These are phyloP conservation scores for Saccharomyces hybrid DNA, from an alignment of 1,139 yeast species.

Conservation along the genomic window DNA sequence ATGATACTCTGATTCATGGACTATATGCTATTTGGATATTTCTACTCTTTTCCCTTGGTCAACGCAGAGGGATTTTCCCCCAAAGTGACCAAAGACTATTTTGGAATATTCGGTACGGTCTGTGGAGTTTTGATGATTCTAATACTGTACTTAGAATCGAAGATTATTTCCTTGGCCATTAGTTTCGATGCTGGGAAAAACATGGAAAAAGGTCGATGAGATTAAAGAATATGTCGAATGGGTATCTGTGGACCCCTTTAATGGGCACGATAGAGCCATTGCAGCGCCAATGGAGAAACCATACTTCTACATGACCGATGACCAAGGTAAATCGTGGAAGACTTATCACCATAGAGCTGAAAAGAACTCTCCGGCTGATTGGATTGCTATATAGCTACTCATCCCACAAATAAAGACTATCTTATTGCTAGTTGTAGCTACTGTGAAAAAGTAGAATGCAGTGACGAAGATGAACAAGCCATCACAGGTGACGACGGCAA, in stretches of 20 bases:
- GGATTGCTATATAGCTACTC: background rate
- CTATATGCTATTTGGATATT: slow-evolving; percentile 1
- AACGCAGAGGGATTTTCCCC: slow-evolving; percentile 14
- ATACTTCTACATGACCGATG: slow-evolving; percentile 19
- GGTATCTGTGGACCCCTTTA: slow-evolving; percentile 14
- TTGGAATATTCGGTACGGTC: slow-evolving; percentile 2
- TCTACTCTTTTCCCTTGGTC: background rate
- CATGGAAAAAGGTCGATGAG: slow-evolving; percentile 18
- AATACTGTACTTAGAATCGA: slow-evolving; percentile 14
- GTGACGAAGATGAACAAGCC: no score
- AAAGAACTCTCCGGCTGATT: background rate
- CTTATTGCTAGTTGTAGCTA: background rate
- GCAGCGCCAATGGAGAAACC: slow-evolving; percentile 2
- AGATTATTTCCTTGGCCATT: slow-evolving; percentile 9
- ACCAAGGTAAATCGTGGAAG: slow-evolving; percentile 26
- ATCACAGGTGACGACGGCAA: background rate
- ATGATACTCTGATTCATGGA: slow-evolving; percentile 4
- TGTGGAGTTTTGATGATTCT: slow-evolving; percentile 27
- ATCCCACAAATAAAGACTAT: background rate
- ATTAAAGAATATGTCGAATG: slow-evolving; percentile 6
- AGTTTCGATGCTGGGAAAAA: slow-evolving; percentile 23
- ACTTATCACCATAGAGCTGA: background rate
- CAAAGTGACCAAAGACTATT: slow-evolving; percentile 12
- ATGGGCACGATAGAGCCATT: slow-evolving; percentile 22
- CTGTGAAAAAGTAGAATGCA: background rate